phyloP scores from a whole-genome alignment of 192 early-diverging fungal genomes.

The Spinellus fusiger region DNA sequence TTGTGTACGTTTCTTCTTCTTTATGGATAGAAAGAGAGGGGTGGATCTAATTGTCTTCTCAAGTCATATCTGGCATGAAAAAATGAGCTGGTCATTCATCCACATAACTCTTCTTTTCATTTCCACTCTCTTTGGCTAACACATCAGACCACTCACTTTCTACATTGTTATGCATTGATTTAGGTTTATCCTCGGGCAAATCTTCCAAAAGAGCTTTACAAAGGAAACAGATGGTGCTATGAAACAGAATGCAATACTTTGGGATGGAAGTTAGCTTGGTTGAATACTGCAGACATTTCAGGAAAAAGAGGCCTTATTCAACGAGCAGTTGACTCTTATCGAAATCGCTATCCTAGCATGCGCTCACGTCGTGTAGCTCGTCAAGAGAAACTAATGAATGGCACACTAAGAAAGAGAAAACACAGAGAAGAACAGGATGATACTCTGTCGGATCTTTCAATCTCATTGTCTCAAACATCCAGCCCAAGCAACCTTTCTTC shows the following conservation, averaged over 20 bases:
- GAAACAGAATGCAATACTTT: slow-evolving; percentile 83
- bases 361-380: slow-evolving; percentile 68
- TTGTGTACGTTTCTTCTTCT: slow-evolving; percentile 47
- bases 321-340: slow-evolving; percentile 78
- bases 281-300: slow-evolving; percentile 60
- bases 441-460: not conserved
- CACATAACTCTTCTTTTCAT: too few relatives aligned
- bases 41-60: not conserved
- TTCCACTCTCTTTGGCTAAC: too few relatives aligned
- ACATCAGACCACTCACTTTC: too few relatives aligned
- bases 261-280: slow-evolving; percentile 78
- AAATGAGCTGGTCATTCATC: not conserved
- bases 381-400: slow-evolving; percentile 62
- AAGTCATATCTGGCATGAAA: not conserved
- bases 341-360: slow-evolving; percentile 62
- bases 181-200: slow-evolving; percentile 72
- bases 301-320: slow-evolving; percentile 76
- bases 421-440: slow-evolving; percentile 24
- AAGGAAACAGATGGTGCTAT: slow-evolving; percentile 78
- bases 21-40: not conserved
- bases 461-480: not conserved
- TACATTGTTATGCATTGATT: not conserved
- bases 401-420: slow-evolving; percentile 42
- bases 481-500: not conserved
- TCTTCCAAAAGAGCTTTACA: slow-evolving; percentile 51